These are phyloP conservation scores for Seminavis robusta DNA, from an alignment of 108 stramenopile species.

Conservation along the genomic window DNA sequence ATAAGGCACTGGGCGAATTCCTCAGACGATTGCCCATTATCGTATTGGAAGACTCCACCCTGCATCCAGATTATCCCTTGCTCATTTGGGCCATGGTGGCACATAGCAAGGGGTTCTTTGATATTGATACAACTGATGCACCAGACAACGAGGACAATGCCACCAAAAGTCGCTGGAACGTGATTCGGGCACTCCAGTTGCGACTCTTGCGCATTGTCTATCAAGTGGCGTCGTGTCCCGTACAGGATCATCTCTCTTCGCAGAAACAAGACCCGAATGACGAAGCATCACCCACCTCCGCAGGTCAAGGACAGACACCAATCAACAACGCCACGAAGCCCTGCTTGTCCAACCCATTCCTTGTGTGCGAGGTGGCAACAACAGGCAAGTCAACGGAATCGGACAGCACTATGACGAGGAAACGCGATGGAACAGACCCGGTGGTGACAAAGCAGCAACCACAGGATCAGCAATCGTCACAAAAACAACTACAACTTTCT, in stretches of 20 bases:
- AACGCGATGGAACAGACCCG: too few species aligned
- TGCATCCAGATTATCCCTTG: slow-evolving; percentile 83
- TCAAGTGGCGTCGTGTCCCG: slow-evolving; percentile 77
- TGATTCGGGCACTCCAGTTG: slow-evolving; percentile 20
- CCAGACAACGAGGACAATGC: too few species aligned
- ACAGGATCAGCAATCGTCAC: too few species aligned
- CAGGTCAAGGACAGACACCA: neutral
- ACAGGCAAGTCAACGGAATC: too few species aligned
- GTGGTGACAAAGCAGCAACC: too few species aligned
- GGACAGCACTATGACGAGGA: too few species aligned
- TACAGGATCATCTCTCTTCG: slow-evolving; percentile 25
- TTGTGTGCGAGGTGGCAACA: too few species aligned
- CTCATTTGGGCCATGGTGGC: slow-evolving; percentile 91
- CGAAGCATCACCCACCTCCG: too few species aligned
- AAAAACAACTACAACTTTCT: too few species aligned
- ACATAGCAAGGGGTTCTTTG: slow-evolving; percentile 60
- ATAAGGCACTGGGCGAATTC: slow-evolving; percentile 60
- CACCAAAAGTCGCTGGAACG: too few species aligned
- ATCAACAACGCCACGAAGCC: neutral
- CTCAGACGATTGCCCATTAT: slow-evolving; percentile 87
- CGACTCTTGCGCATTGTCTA: slow-evolving; percentile 64
- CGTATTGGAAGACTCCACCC: slow-evolving; percentile 82
- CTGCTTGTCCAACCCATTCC: neutral
- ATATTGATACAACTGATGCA: neutral
- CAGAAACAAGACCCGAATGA: neutral